Conservation (phyloP, 768 basidiomycete genomes). For the Amanita pallidorosea region DNA sequence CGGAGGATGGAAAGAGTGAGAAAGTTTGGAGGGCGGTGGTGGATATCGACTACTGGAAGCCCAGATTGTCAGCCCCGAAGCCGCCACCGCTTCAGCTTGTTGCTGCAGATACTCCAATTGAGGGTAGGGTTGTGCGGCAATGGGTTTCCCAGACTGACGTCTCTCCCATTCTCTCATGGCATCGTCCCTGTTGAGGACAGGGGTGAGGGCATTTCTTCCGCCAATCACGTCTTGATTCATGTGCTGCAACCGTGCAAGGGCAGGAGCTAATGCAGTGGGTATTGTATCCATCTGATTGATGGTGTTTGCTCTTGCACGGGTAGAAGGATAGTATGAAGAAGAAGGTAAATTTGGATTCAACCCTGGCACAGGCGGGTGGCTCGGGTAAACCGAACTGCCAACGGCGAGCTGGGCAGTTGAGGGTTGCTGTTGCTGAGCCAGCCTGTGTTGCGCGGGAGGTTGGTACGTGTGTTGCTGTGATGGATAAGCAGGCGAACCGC, state of each 20-base stretch:
- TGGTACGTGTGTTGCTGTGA: slow-evolving; percentile 26
- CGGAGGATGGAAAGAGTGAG: slow-evolving; percentile 58
- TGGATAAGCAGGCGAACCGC: slow-evolving; percentile 18
- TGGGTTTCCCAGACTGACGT: slow-evolving; percentile 63
- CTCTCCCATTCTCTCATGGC: slow-evolving; percentile 95
- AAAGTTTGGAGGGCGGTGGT: slow-evolving; percentile 52
- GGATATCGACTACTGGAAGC: slow-evolving; percentile 37
- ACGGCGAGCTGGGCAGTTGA: slow-evolving; percentile 36
- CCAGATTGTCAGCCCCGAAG: slow-evolving; percentile 54
- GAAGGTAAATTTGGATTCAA: slow-evolving; percentile 46
- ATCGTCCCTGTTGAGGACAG: slow-evolving; percentile 91
- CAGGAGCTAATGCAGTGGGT: slow-evolving; percentile 93
- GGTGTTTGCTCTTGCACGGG: slow-evolving; percentile 80
- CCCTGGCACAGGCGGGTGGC: slow-evolving; percentile 20
- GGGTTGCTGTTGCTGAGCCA: slow-evolving; percentile 37
- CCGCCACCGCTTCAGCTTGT: slow-evolving; percentile 75
- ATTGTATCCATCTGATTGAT: slow-evolving; percentile 86
- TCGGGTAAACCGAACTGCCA: slow-evolving; percentile 19
- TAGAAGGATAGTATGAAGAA: slow-evolving; percentile 57
- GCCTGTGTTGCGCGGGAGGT: slow-evolving; percentile 27
- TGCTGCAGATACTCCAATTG: slow-evolving; percentile 89
- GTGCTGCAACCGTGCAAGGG: slow-evolving; percentile 79
- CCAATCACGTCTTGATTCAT: slow-evolving; percentile 79
- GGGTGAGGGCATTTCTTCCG: slow-evolving; percentile 78
- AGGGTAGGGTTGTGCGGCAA: slow-evolving; percentile 71